Conservation (phyloP, 2,329 filamentous ascomycete species). For the Alternaria conjuncta region DNA sequence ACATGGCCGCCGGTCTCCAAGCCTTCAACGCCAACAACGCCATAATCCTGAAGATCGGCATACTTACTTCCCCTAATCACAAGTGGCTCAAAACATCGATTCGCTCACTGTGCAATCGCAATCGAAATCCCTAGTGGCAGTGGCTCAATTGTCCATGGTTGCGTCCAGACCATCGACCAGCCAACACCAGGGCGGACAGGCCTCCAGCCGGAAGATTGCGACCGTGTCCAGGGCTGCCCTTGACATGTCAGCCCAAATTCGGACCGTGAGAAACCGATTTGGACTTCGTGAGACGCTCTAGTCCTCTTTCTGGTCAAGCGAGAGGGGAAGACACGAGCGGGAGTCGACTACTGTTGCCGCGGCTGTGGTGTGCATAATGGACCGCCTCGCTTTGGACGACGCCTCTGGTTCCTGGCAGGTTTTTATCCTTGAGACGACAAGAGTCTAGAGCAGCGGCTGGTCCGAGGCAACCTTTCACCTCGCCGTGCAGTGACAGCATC, state of each 20-base stretch:
- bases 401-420: constrained; percentile 5
- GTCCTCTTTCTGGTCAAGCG: constrained; percentile 5
- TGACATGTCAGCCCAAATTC: constrained; percentile 9
- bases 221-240: constrained; percentile 2
- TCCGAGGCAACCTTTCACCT: neutral
- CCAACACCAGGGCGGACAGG: neutral
- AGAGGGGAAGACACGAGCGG: constrained; percentile 1
- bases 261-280: constrained; percentile 4
- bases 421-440: constrained; percentile 3
- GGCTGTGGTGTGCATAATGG: neutral
- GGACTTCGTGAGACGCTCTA: constrained; percentile 7
- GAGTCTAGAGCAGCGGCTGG: constrained; percentile 8
- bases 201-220: neutral
- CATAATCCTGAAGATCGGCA: neutral
- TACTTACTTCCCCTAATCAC: neutral
- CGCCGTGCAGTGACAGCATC: constrained; percentile 5
- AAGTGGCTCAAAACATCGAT: neutral
- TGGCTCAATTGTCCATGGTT: neutral
- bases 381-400: neutral
- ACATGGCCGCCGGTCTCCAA: neutral
- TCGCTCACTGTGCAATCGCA: neutral
- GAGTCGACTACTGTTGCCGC: neutral
- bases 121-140: neutral
- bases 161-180: neutral
- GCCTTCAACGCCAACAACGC: neutral